Evolutionary conservation across 2,329 filamentous ascomycete species (phyloP).

Genomic region (Trichoderma oligosporum): DNA sequence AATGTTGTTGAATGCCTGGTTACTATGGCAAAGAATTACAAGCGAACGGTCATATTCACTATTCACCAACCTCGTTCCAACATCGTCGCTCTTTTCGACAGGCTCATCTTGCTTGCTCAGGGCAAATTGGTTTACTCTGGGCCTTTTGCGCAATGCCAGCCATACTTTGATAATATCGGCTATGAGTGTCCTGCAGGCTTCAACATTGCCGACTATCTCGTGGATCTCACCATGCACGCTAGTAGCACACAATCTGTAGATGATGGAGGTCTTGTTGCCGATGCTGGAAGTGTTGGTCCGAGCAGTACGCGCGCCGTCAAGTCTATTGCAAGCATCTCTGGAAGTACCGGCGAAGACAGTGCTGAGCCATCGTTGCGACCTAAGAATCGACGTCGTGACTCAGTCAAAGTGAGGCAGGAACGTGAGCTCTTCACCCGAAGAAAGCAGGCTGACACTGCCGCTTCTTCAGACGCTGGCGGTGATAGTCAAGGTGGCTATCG

Average conservation of each 20-base stretch:
- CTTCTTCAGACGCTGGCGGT: constrained; percentile 53
- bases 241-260: constrained; percentile 56
- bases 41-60: constrained; percentile 95
- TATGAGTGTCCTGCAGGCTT: constrained; percentile 94
- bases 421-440: constrained; percentile 85
- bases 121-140: constrained; percentile 92
- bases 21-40: constrained; percentile 91
- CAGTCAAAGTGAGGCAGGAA: constrained; percentile 81
- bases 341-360: constrained; percentile 67
- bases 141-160: constrained; percentile 80
- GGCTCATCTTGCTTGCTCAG: constrained; percentile 83
- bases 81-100: constrained; percentile 94
- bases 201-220: constrained; percentile 97
- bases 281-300: constrained; percentile 67
- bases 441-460: constrained; percentile 61
- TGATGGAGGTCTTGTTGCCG: constrained; percentile 50
- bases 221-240: constrained; percentile 97
- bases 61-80: constrained; percentile 98
- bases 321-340: constrained; percentile 79
- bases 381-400: constrained; percentile 68
- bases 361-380: constrained; percentile 62
- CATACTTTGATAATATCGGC: constrained; percentile 87
- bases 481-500: constrained; percentile 51
- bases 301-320: constrained; percentile 88
- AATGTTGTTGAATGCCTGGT: constrained; percentile 97